phyloP scores from a whole-genome alignment of 495 filamentous ascomycete genomes.

The Astrothelium subdiscretum region DNA sequence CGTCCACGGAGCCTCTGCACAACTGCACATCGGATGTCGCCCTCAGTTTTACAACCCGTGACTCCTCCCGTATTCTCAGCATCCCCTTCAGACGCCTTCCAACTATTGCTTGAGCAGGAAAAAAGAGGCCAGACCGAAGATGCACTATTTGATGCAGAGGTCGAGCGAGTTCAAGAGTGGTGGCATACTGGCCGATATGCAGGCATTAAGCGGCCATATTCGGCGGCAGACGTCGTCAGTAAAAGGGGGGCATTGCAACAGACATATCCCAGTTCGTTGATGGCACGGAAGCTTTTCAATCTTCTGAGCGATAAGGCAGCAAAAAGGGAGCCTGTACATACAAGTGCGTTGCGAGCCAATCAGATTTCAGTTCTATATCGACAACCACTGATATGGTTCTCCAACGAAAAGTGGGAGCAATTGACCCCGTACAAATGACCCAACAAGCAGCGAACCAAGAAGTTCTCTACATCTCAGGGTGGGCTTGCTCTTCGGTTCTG shows the following conservation, averaged over 20 bases:
- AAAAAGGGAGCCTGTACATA: constrained; percentile 78
- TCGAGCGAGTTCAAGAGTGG: constrained; percentile 76
- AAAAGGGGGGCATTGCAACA: constrained; percentile 83
- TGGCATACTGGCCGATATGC: constrained; percentile 73
- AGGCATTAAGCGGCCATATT: constrained; percentile 85
- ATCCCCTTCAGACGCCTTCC: constrained; percentile 61
- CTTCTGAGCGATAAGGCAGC: constrained; percentile 64
- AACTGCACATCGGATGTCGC: constrained; percentile 20
- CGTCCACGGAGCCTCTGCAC: neutral
- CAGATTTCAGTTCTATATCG: neutral
- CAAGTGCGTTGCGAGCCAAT: constrained; percentile 44
- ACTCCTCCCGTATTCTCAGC: constrained; percentile 45
- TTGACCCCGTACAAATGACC: constrained; percentile 98
- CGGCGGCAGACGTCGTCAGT: constrained; percentile 78
- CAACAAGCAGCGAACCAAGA: constrained; percentile 95
- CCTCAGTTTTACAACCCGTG: constrained; percentile 26
- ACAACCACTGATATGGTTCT: constrained; percentile 8
- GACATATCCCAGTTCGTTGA: constrained; percentile 76
- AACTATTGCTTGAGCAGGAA: constrained; percentile 58
- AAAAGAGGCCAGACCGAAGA: constrained; percentile 75
- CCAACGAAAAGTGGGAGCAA: constrained; percentile 65
- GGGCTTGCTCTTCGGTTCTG: constrained; percentile 88
- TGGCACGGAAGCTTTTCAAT: constrained; percentile 91
- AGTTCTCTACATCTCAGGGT: constrained; percentile 88
- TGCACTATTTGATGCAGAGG: constrained; percentile 62